A percentile compares a stretch with the other conserved stretches of the same genome.
These are phyloP conservation scores for Neurospora tetraspora DNA, from an alignment of 495 filamentous ascomycete species.

Conservation along the genomic window DNA sequence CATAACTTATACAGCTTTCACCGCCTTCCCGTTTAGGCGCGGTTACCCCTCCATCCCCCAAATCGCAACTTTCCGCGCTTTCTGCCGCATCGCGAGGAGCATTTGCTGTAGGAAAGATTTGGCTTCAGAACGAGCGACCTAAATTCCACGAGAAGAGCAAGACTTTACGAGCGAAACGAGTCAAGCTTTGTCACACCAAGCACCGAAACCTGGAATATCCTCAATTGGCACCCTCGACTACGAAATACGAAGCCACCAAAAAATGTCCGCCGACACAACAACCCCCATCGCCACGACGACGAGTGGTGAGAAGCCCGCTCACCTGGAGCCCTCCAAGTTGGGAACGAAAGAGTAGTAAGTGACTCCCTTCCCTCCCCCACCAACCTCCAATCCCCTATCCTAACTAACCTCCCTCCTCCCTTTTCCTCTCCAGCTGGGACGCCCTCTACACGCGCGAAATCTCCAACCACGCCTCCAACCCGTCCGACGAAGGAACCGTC, in stretches of 20 bases:
- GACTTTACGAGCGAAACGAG: neutral
- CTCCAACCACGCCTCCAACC: conserved; percentile 49
- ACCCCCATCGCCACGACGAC: neutral
- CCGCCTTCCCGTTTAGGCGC: neutral
- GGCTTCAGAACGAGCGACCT: neutral
- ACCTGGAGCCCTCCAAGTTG: conserved; percentile 53
- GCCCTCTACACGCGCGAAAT: conserved; percentile 51
- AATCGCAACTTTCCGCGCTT: neutral
- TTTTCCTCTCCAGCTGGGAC: conserved; percentile 49
- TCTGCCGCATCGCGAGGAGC: neutral
- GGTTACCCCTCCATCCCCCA: neutral
- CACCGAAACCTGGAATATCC: neutral
- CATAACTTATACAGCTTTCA: neutral
- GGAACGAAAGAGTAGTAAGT: conserved; percentile 64
- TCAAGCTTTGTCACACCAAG: neutral
- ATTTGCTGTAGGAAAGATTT: neutral
- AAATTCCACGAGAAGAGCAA: neutral
- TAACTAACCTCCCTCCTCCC: neutral
- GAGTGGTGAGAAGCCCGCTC: conserved; percentile 20
- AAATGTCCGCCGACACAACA: neutral
- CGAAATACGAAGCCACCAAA: neutral
- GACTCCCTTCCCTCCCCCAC: neutral
- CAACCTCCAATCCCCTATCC: neutral
- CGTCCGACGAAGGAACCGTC: conserved; percentile 55
- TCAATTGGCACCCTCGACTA: neutral